A percentile compares a stretch with the other conserved stretches of the same genome.
Conservation (phyloP, 371 early-diverging fungal species). For the Choanephora cucurbitarum region DNA sequence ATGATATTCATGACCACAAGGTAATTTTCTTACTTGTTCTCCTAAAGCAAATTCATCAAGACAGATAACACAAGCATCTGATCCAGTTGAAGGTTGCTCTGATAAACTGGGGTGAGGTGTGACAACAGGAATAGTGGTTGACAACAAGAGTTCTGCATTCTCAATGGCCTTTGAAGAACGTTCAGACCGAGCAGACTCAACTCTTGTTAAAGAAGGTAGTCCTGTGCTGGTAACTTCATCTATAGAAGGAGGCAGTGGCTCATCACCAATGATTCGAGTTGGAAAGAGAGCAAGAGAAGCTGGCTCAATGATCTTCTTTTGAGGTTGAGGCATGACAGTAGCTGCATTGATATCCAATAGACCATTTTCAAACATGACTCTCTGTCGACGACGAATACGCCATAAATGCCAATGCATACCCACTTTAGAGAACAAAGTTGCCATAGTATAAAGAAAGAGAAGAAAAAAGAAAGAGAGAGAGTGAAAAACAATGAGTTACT, state of each 20-base stretch:
- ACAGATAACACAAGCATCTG: constrained; percentile 75
- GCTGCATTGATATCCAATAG: constrained; percentile 16
- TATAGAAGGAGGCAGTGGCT: neutral
- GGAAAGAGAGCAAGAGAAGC: constrained; percentile 35
- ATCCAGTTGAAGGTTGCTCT: neutral
- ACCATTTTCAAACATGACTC: constrained; percentile 38
- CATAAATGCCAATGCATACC: constrained; percentile 56
- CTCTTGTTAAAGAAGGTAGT: constrained; percentile 1
- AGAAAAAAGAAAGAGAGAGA: constrained; percentile 13
- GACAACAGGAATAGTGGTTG: constrained; percentile 3
- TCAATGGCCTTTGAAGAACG: constrained; percentile 30
- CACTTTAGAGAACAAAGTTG: constrained; percentile 26
- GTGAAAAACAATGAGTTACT: neutral
- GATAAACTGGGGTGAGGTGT: constrained; percentile 1
- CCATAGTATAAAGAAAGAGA: constrained; percentile 1
- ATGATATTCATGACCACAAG: constrained; percentile 84
- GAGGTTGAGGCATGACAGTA: constrained; percentile 5
- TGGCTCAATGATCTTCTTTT: constrained; percentile 35
- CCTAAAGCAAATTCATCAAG: constrained; percentile 68
- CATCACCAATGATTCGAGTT: constrained; percentile 40
- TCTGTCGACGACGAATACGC: constrained; percentile 48
- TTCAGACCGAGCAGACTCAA: constrained; percentile 27
- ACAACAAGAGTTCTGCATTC: constrained; percentile 32
- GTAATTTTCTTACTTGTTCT: constrained; percentile 65
- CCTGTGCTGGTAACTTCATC: no score